Conservation (phyloP, 2,329 filamentous ascomycete species). For the Coniochaeta ligniaria region DNA sequence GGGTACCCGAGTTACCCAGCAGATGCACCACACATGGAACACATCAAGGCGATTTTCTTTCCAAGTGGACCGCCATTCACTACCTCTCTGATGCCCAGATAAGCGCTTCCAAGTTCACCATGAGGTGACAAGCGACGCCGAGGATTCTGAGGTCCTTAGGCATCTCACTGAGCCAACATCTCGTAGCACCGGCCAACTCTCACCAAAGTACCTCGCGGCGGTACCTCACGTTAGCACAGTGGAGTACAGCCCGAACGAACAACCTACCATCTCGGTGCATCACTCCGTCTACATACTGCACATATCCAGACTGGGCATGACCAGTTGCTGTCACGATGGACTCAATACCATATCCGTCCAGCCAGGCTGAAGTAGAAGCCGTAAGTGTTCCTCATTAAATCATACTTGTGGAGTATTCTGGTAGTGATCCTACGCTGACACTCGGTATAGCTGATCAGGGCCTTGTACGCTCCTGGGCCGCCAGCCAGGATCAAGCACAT, state of each 20-base stretch:
- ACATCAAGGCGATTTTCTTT: too few relatives aligned
- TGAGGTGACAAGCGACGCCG: not conserved
- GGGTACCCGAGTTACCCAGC: too few relatives aligned
- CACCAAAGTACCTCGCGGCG: too few relatives aligned
- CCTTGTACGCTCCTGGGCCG: constrained; percentile 44
- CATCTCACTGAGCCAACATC: not conserved
- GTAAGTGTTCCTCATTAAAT: constrained; percentile 15
- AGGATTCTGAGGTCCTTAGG: not conserved
- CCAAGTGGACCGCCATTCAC: too few relatives aligned
- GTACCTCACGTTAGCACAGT: not conserved
- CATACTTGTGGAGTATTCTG: not conserved
- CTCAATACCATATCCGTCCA: constrained; percentile 22
- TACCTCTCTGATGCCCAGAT: too few relatives aligned
- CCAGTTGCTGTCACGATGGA: constrained; percentile 13
- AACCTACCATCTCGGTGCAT: not conserved
- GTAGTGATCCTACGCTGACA: not conserved
- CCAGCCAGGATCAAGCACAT: constrained; percentile 40
- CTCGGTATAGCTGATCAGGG: constrained; percentile 35
- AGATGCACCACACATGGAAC: too few relatives aligned
- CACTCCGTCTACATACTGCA: not conserved
- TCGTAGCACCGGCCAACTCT: not conserved
- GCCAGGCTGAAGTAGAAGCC: constrained; percentile 24
- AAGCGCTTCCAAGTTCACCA: too few relatives aligned
- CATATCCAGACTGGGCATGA: not conserved
- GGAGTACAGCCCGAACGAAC: not conserved